Base-by-base conservation (phyloP, 2,329 filamentous ascomycete genomes). In the Chrysosporium keratinophilum region DNA sequence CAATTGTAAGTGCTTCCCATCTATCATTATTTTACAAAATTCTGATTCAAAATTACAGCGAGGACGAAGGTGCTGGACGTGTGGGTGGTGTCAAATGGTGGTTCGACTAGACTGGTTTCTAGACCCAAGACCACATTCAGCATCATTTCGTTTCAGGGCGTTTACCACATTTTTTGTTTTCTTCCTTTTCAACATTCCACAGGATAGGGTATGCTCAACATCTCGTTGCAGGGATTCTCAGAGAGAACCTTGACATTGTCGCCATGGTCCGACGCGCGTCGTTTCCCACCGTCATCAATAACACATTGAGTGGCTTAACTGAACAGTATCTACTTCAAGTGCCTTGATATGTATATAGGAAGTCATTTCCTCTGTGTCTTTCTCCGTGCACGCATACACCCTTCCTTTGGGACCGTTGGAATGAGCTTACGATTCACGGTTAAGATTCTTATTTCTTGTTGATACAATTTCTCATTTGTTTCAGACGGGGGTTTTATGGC, bases 21-120 rank as follows among this genome's bases (percentile, higher is more conserved):
- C 15, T 28, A 7, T 20, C 17, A 5, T 10, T 19, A 4, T 28
- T 15, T 4, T 40, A 14, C 42, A 31, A 41, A 20, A 34, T 44
- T 37, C 15, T 42, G 7, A 39, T 3, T 17, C 1, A 20, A 9
- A 20, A 46, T 23, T 63, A 71, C 52, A 62, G 59, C 42, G 67
- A 66, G 23, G 49, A 55, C 9, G 50, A 65, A 9, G 56, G 51
- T 17, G 65, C 64, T 40, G 74, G 74, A 49, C 72, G 75, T 59
- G 62, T 76, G 50, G 12, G 48, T 54, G 69, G 66, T 54, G 69
- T 74, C 45, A 62, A 69, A 55, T 74, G 71, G 70, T 71, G 65
- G 63, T 73, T 71, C 61, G 43, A 54, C 52, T 55, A 58, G 47
- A 42, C 56, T 46, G 50, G 50, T 28, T 35, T 45, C 49, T 52